These are phyloP conservation scores for Macrolepiota dolichaula DNA, from an alignment of 768 basidiomycete species.

Conservation along the genomic window DNA sequence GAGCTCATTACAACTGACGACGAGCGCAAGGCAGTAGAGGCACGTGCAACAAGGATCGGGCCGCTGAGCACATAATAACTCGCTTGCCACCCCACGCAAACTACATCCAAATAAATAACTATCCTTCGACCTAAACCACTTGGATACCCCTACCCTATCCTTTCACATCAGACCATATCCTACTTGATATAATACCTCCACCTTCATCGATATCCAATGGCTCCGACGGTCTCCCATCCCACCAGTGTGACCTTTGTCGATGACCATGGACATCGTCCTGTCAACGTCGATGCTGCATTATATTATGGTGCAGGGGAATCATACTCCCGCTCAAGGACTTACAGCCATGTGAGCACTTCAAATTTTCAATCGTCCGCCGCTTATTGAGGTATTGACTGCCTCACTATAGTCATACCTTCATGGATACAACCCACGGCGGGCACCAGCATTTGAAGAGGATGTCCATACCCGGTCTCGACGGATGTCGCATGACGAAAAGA, in stretches of 20 bases:
- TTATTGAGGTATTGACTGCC: slow-evolving; percentile 15
- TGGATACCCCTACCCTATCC: slow-evolving; percentile 13
- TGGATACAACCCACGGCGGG: slow-evolving; percentile 66
- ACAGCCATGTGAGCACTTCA: slow-evolving; percentile 65
- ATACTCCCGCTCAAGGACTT: slow-evolving; percentile 81
- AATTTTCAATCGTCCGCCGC: slow-evolving; percentile 4
- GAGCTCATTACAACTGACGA: neutral
- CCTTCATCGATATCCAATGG: slow-evolving; percentile 37
- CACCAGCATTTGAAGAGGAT: slow-evolving; percentile 76
- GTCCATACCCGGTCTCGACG: slow-evolving; percentile 70
- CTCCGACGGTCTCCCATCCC: slow-evolving; percentile 63
- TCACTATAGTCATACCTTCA: slow-evolving; percentile 65
- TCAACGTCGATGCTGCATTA: slow-evolving; percentile 67
- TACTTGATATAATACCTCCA: neutral
- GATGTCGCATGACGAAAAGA: slow-evolving; percentile 92
- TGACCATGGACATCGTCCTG: slow-evolving; percentile 44
- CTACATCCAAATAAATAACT: neutral
- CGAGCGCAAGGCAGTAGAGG: neutral
- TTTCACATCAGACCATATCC: neutral
- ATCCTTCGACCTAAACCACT: slow-evolving; percentile 10
- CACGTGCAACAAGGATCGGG: slow-evolving; percentile 9
- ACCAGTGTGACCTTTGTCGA: slow-evolving; percentile 64
- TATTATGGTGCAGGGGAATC: slow-evolving; percentile 84
- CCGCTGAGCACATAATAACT: neutral
- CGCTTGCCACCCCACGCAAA: neutral